These are phyloP conservation scores for Pseudocercospora pini-densiflorae DNA, from an alignment of 2,329 filamentous ascomycete genomes.

Conservation along the genomic window DNA sequence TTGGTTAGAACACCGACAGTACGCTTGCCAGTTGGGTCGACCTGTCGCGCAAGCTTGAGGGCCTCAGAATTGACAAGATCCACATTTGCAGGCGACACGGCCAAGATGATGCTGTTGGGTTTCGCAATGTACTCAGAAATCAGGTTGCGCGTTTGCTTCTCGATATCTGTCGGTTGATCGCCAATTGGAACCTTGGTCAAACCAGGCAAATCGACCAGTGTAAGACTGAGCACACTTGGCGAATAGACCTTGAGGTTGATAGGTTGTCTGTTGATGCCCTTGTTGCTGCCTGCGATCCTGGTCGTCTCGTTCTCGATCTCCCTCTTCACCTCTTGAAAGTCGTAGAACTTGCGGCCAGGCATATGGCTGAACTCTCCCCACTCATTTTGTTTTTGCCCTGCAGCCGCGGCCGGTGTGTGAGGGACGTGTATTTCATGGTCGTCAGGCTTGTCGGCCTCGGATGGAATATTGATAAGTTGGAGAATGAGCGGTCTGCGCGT, in stretches of 20 bases:
- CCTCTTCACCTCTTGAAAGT: slow-evolving; percentile 90
- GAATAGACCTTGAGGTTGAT: slow-evolving; percentile 99
- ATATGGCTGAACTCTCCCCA: slow-evolving; percentile 99
- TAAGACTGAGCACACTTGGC: slow-evolving; percentile 93
- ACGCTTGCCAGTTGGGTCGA: slow-evolving; percentile 89
- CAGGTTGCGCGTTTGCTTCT: slow-evolving; percentile 95
- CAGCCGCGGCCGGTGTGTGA: slow-evolving; percentile 77
- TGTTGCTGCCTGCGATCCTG: slow-evolving; percentile 93
- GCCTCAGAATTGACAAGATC: slow-evolving; percentile 99
- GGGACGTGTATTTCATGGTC: slow-evolving; percentile 69
- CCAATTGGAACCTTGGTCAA: slow-evolving; percentile 97
- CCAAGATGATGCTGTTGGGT: slow-evolving; percentile 96
- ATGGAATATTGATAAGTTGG: slow-evolving; percentile 95
- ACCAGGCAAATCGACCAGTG: slow-evolving; percentile 92
- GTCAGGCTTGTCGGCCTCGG: slow-evolving; percentile 69
- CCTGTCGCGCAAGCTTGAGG: slow-evolving; percentile 93
- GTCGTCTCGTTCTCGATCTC: slow-evolving; percentile 98
- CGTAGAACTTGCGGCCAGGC: slow-evolving; percentile 83
- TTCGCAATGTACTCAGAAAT: slow-evolving; percentile 99
- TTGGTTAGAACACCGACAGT: slow-evolving; percentile 98
- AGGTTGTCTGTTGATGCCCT: slow-evolving; percentile 95
- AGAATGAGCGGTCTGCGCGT: slow-evolving; percentile 93
- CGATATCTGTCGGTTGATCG: slow-evolving; percentile 95
- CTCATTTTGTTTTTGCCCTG: slow-evolving; percentile 66
- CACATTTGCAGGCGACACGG: slow-evolving; percentile 95